These are phyloP conservation scores for Skeletonema costatum DNA, from an alignment of 108 stramenopile genomes.

Conservation along the genomic window DNA sequence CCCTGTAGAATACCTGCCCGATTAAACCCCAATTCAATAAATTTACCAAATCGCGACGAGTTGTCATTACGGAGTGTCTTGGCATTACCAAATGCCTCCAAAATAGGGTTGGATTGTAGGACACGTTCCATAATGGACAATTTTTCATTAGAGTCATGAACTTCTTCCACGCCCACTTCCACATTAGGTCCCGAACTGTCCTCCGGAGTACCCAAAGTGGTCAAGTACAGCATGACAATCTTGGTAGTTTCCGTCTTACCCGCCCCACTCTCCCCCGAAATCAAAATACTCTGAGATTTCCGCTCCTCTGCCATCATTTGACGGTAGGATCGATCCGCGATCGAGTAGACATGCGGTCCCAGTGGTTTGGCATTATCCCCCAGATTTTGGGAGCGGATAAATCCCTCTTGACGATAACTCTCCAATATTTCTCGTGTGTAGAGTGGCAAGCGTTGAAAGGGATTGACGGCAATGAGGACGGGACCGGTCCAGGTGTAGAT, in stretches of 20 bases:
- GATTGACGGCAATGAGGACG: conserved; percentile 99
- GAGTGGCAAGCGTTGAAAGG: conserved; percentile 92
- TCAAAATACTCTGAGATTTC: conserved; percentile 90
- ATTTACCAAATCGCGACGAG: conserved; percentile 99
- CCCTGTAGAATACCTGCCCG: conserved; percentile 88
- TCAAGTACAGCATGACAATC: conserved; percentile 94
- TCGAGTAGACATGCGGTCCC: conserved; percentile 93
- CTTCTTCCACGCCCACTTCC: conserved; percentile 36
- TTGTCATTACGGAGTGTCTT: conserved; percentile 99
- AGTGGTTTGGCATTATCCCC: conserved; percentile 53
- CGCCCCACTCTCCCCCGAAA: conserved; percentile 94
- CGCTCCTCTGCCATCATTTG: conserved; percentile 87
- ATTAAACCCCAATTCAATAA: conserved; percentile 96
- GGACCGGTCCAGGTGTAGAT: conserved; percentile 99
- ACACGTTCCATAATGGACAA: conserved; percentile 91
- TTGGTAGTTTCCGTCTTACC: conserved; percentile 98
- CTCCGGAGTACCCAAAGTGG: conserved; percentile 74
- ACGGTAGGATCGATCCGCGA: conserved; percentile 90
- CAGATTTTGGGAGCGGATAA: conserved; percentile 81
- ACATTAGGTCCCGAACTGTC: not conserved
- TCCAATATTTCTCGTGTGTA: conserved; percentile 90
- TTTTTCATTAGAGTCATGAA: conserved; percentile 48
- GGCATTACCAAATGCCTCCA: conserved; percentile 99
- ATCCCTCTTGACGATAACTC: conserved; percentile 82
- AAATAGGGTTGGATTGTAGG: conserved; percentile 95